Base-by-base conservation (phyloP, 2,329 filamentous ascomycete species). In the Fusarium citri region DNA sequence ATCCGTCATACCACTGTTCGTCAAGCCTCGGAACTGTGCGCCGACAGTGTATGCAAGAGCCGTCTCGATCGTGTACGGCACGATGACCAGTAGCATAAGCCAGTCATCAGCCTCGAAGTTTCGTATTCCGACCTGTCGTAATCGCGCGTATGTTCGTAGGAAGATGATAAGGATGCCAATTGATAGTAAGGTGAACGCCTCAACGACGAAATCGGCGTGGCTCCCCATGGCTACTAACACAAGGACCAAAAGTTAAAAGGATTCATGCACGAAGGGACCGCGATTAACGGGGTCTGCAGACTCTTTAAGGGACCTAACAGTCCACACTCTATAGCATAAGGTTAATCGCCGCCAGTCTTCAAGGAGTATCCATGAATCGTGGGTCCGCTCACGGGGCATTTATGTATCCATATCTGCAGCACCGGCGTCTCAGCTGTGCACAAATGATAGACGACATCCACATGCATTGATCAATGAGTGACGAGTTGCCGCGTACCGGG, bases 1-100 rank as follows among this genome's bases (percentile, higher is more conserved):
- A 5, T 83, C 80, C 2, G 84, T 85, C 83, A 88, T 86, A 45
- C 79, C 73, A 60, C 83, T 85, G 62, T 87, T 86, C 11, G 85
- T 83, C 2, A 86, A 76, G 0, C 85, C 84, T 40, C 75, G 74
- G 20, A 72, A 77, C 14, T 68, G 66, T 55, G 78, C 82, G 5
- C 82, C 83, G 25, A 87, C 83, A 8, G 59, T 72, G 34, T 78
- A 76, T 0, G 75, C 77, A 15, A 77, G 68, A 1, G 66, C 61
- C n/a, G 77, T 77, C 45, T 78, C 77, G 22, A 66, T 62, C 16
- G 72, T 55, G 40, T 76, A 76, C 3, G 71, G 72, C 1, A 74
- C 26, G 15, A 75, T 72, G n/a, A 56, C 70, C 3, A 76, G 2
- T 4, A 77, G 60, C 76, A 77, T 77, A 10, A 77, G 45, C 67